Percentiles rank a stretch among this genome's conserved stretches.
phyloP scores from a whole-genome alignment of 1,284 basidiomycete species.

The Stereum hirsutum region DNA sequence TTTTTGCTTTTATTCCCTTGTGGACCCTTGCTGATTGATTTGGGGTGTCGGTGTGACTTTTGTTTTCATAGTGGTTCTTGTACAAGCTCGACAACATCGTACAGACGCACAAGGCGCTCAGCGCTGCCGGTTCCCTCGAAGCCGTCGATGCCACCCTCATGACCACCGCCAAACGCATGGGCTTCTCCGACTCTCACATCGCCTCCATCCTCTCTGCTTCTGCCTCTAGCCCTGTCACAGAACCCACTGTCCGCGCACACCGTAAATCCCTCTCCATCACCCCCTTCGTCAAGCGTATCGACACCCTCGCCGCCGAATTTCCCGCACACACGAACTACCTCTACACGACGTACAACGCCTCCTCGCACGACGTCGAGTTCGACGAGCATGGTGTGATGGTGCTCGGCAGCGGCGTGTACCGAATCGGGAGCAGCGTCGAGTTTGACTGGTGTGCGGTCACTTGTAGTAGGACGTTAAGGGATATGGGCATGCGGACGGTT shows the following conservation, averaged over 20 bases:
- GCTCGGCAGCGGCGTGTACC: constrained; percentile 97
- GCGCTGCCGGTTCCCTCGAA: constrained; percentile 60
- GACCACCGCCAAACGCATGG: constrained; percentile 81
- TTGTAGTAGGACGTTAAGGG: constrained; percentile 85
- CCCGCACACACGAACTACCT: constrained; percentile 99
- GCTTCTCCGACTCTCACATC: constrained; percentile 89
- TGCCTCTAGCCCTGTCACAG: constrained; percentile 27
- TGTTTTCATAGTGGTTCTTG: constrained; percentile 77
- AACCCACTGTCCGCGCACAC: constrained; percentile 73
- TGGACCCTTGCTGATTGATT: no score
- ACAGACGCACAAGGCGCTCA: constrained; percentile 68
- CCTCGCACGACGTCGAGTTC: constrained; percentile 93
- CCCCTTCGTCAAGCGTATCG: constrained; percentile 99
- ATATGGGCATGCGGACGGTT: constrained; percentile 91
- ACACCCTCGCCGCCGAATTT: constrained; percentile 98
- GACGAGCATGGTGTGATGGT: constrained; percentile 98
- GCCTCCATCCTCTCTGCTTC: background rate
- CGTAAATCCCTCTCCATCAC: constrained; percentile 86
- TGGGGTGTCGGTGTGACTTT: background rate
- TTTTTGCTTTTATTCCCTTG: background rate
- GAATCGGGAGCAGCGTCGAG: constrained; percentile 97
- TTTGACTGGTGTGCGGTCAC: constrained; percentile 99
- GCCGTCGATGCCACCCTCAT: constrained; percentile 64
- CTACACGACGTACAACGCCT: constrained; percentile 99
- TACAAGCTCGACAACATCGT: constrained; percentile 99